Conservation (phyloP, 371 early-diverging fungal genomes). For the Smittium culicis region DNA sequence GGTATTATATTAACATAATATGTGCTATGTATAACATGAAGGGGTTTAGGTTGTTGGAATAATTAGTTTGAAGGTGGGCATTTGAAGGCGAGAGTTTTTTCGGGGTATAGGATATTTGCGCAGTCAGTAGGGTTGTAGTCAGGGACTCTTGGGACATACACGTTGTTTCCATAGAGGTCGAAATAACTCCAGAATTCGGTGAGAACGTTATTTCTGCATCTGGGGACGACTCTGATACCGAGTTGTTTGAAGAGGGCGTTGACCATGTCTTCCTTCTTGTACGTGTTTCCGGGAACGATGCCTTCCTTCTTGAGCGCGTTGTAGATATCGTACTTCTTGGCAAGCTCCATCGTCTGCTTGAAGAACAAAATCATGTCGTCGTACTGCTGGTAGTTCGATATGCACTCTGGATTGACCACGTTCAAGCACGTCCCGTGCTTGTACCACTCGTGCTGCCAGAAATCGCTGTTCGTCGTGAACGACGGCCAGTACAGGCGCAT, state of each 20-base stretch:
- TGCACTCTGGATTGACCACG: conserved; percentile 43
- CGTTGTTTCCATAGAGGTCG: background rate
- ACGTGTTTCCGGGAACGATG: conserved; percentile 36
- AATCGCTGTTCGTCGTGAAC: conserved; percentile 39
- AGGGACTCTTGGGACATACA: background rate
- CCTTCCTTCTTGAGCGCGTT: conserved; percentile 35
- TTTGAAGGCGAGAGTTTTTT: background rate
- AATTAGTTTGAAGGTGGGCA: background rate
- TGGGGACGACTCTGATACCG: background rate
- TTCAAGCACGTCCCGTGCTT: conserved; percentile 67
- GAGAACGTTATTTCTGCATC: background rate
- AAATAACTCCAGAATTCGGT: background rate
- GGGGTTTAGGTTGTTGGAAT: too few species aligned
- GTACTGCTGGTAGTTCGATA: conserved; percentile 28
- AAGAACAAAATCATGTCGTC: conserved; percentile 47
- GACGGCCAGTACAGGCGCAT: conserved; percentile 62
- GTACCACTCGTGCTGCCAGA: conserved; percentile 61
- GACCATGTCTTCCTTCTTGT: background rate
- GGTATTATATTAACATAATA: too few species aligned
- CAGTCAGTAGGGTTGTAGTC: conserved; percentile 1
- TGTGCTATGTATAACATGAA: too few species aligned
- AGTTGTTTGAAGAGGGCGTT: background rate
- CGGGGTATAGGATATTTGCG: background rate
- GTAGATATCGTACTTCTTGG: conserved; percentile 42
- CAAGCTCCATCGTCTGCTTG: conserved; percentile 34